A percentile compares a stretch with the other conserved stretches of the same genome.
These are phyloP conservation scores for Phytophthora colocasiae DNA, from an alignment of 352 stramenopile species.

Conservation along the genomic window DNA sequence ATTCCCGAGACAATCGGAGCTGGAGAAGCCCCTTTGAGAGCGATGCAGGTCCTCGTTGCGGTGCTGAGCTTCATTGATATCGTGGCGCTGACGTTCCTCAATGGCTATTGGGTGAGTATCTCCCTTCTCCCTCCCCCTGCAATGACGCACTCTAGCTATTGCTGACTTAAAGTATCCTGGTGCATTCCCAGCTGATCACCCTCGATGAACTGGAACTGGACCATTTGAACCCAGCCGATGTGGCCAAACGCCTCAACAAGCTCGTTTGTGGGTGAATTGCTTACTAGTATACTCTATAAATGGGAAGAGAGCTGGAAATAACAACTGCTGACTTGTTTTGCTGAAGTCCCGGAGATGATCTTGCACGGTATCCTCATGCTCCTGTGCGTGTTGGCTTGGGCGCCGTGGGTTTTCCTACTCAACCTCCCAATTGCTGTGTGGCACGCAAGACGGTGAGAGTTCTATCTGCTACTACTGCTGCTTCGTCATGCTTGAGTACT, in stretches of 20 bases:
- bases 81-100: constrained; percentile 87
- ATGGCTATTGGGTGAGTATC: constrained; percentile 83
- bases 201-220: constrained; percentile 88
- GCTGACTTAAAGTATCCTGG: constrained; percentile 19
- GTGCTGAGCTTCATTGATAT: constrained; percentile 88
- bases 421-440: constrained; percentile 83
- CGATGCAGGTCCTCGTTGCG: constrained; percentile 78
- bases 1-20: constrained; percentile 3
- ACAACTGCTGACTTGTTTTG: no score
- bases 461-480: neutral
- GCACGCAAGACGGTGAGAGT: constrained; percentile 68
- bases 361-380: constrained; percentile 81
- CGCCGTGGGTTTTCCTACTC: constrained; percentile 80
- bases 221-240: constrained; percentile 87
- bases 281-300: no score
- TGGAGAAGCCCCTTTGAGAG: constrained; percentile 18
- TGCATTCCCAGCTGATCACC: constrained; percentile 67
- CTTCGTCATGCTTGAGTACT: no score
- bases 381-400: constrained; percentile 76
- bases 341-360: constrained; percentile 80
- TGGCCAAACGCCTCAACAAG: constrained; percentile 85
- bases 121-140: neutral
- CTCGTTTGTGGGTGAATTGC: constrained; percentile 69
- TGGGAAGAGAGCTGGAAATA: no score
- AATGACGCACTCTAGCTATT: neutral